A percentile compares a stretch with the other conserved stretches of the same genome.
phyloP scores from a whole-genome alignment of 1,284 basidiomycete species.

The Sphagnurus paluster region DNA sequence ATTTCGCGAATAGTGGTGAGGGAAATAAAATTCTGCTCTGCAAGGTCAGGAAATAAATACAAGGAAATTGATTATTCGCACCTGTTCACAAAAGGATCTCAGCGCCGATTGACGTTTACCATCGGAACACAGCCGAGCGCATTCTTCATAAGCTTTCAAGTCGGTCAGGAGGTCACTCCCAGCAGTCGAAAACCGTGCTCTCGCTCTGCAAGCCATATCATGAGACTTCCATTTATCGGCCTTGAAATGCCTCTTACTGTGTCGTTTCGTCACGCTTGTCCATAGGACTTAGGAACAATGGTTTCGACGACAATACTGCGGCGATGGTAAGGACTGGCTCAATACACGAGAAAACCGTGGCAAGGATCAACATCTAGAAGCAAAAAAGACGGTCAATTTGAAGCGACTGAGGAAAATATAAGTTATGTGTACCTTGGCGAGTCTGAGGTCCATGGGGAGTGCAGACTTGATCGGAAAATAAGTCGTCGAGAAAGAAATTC shows the following conservation, averaged over 20 bases:
- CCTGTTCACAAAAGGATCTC: slow-evolving; percentile 76
- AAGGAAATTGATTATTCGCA: slow-evolving; percentile 29
- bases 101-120: slow-evolving; percentile 50
- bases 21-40: slow-evolving; percentile 79
- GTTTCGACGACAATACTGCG: slow-evolving; percentile 85
- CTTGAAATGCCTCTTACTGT: slow-evolving; percentile 43
- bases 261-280: slow-evolving; percentile 83
- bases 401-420: no score
- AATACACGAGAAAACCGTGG: slow-evolving; percentile 78
- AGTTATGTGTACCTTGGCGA: slow-evolving; percentile 86
- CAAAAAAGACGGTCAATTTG: slow-evolving; percentile 2
- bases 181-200: slow-evolving; percentile 65
- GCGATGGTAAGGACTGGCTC: slow-evolving; percentile 79
- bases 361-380: slow-evolving; percentile 80
- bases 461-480: slow-evolving; percentile 52
- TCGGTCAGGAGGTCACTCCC: slow-evolving; percentile 89
- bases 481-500: neutral
- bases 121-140: slow-evolving; percentile 50
- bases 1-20: slow-evolving; percentile 78
- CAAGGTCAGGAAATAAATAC: neutral
- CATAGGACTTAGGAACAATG: slow-evolving; percentile 80
- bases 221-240: slow-evolving; percentile 1
- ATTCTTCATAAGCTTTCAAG: slow-evolving; percentile 75
- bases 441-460: slow-evolving; percentile 86
- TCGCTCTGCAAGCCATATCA: slow-evolving; percentile 49